phyloP scores from a whole-genome alignment of 148 eudicot species.

The Silene latifolia region DNA sequence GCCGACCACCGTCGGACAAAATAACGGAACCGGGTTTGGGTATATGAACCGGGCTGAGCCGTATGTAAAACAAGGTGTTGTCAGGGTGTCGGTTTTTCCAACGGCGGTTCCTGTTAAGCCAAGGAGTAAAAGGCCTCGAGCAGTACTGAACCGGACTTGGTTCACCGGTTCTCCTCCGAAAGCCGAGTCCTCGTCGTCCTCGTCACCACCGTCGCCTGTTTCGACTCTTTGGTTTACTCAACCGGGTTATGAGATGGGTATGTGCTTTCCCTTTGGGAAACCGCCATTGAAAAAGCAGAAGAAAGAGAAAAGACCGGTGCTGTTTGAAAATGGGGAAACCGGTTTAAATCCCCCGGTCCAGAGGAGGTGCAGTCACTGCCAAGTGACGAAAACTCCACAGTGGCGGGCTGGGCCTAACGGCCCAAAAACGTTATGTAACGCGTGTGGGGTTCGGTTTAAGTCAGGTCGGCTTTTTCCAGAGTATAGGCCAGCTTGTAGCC shows the following conservation, averaged over 20 bases:
- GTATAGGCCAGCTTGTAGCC: conserved; percentile 89
- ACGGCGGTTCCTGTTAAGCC: conserved; percentile 52
- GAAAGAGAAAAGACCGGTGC: conserved; percentile 35
- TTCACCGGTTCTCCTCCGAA: conserved; percentile 30
- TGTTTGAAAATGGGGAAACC: conserved; percentile 2
- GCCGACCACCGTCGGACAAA: conserved; percentile 31
- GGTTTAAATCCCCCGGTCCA: conserved; percentile 23
- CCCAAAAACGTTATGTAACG: conserved; percentile 76
- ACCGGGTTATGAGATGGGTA: conserved; percentile 27
- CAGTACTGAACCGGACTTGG: conserved; percentile 35
- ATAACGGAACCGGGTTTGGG: conserved; percentile 30
- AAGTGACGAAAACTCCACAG: conserved; percentile 81
- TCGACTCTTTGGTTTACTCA: conserved; percentile 19
- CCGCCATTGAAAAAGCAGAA: conserved; percentile 52
- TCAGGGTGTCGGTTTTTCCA: conserved; percentile 34
- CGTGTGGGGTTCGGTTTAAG: conserved; percentile 87
- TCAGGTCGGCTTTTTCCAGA: conserved; percentile 85
- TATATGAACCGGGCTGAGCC: conserved; percentile 36
- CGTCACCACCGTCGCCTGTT: conserved; percentile 36
- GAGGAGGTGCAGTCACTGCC: conserved; percentile 69
- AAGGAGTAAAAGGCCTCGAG: conserved; percentile 54
- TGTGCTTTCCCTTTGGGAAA: conserved; percentile 25
- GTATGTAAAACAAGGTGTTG: conserved; percentile 19
- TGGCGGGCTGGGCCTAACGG: conserved; percentile 94
- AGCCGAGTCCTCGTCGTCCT: conserved; percentile 41